Evolutionary conservation across 192 early-diverging fungal genomes (phyloP).

Genomic region (Backusella westeae): DNA sequence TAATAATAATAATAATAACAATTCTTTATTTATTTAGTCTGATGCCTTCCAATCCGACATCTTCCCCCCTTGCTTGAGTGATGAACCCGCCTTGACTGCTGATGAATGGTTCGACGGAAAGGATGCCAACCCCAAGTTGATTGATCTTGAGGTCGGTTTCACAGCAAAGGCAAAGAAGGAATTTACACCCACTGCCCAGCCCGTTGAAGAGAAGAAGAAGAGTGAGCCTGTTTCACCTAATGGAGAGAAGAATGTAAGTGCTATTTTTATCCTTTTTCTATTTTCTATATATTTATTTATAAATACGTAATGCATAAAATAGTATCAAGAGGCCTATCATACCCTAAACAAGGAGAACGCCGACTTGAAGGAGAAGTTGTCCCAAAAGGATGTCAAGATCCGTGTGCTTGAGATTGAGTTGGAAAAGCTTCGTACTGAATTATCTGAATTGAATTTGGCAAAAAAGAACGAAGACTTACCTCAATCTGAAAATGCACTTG

Average conservation of each 20-base stretch:
- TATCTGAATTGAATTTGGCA: slow-evolving; percentile 24
- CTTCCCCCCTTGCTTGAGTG: slow-evolving; percentile 83
- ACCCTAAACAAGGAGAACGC: slow-evolving; percentile 78
- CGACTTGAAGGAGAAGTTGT: slow-evolving; percentile 72
- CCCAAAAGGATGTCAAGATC: slow-evolving; percentile 73
- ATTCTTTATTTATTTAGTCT: slow-evolving; percentile 50
- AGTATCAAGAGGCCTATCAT: slow-evolving; percentile 77
- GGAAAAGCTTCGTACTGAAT: slow-evolving; percentile 44
- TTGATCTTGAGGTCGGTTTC: slow-evolving; percentile 72
- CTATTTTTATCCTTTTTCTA: not conserved
- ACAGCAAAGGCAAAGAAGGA: slow-evolving; percentile 63
- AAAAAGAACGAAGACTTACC: slow-evolving; percentile 24
- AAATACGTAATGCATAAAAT: not conserved
- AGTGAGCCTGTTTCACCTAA: slow-evolving; percentile 28
- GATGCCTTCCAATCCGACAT: slow-evolving; percentile 97
- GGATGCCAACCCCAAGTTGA: slow-evolving; percentile 76
- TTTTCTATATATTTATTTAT: not conserved
- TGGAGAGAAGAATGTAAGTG: slow-evolving; percentile 55
- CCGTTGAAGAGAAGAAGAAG: slow-evolving; percentile 35
- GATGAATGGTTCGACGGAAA: slow-evolving; percentile 93
- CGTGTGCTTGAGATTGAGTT: slow-evolving; percentile 78
- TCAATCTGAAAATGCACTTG: slow-evolving; percentile 17
- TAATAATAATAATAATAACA: not conserved
- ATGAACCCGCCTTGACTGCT: slow-evolving; percentile 81
- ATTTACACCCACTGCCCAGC: slow-evolving; percentile 71